phyloP scores from a whole-genome alignment of 345 rosid species.

The Euphorbia tirucalli region DNA sequence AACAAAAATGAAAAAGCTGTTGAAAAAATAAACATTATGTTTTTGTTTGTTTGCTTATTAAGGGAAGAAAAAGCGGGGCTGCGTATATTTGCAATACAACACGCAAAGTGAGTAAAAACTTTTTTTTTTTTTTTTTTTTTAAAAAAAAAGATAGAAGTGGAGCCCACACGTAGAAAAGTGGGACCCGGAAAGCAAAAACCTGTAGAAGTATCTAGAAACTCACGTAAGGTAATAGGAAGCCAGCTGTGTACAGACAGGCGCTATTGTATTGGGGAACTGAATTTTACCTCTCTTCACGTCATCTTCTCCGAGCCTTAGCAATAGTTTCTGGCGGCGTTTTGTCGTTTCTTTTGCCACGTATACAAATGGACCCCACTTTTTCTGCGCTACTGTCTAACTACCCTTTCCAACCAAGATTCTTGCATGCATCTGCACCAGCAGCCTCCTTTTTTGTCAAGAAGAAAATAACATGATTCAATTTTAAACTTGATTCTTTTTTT shows the following conservation, averaged over 20 bases:
- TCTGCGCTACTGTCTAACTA: neutral
- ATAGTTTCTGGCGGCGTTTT: constrained; percentile 16
- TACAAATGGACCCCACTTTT: neutral
- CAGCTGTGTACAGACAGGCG: constrained; percentile 12
- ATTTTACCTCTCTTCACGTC: constrained; percentile 22
- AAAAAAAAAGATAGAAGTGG: neutral
- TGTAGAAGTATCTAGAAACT: constrained; percentile 2
- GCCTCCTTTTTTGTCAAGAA: neutral
- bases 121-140: too few relatives aligned
- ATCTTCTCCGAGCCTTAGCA: neutral
- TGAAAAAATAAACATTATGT: too few relatives aligned
- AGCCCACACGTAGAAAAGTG: neutral
- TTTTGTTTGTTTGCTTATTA: too few relatives aligned
- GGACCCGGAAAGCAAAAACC: neutral
- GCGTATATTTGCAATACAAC: too few relatives aligned
- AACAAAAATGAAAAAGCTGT: too few relatives aligned
- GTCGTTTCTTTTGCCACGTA: constrained; percentile 7
- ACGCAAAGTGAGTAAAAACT: too few relatives aligned
- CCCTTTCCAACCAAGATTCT: neutral
- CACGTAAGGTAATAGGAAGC: neutral
- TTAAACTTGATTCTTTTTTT: neutral
- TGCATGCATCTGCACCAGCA: neutral
- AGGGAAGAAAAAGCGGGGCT: too few relatives aligned
- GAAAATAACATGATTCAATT: neutral
- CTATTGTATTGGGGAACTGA: neutral